phyloP scores from a whole-genome alignment of 177 flowering plant species.

The Vitis hybrid region DNA sequence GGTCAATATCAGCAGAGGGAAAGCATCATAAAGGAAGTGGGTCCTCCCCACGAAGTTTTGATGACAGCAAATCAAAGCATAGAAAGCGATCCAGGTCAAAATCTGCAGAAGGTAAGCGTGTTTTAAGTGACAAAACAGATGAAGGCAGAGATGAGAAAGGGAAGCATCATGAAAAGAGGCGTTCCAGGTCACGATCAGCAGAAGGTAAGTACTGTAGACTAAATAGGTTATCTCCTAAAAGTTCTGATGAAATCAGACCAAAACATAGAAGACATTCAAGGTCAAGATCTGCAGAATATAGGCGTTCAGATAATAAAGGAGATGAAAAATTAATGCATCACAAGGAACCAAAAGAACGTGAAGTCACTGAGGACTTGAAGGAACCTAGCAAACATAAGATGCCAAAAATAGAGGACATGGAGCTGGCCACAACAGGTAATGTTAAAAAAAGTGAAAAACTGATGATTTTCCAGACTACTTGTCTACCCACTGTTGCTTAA shows the following conservation, averaged over 20 bases:
- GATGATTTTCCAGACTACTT: neutral
- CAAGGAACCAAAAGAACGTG: too few species aligned
- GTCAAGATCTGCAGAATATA: constrained; percentile 26
- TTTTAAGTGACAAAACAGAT: neutral
- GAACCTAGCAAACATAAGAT: neutral
- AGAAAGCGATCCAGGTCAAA: constrained; percentile 16
- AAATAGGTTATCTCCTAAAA: constrained; percentile 7
- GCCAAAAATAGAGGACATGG: neutral
- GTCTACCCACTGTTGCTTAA: neutral
- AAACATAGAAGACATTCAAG: constrained; percentile 22
- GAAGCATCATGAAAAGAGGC: constrained; percentile 7
- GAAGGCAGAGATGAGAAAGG: constrained; percentile 3
- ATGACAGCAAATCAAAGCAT: constrained; percentile 13
- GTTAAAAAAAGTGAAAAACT: neutral
- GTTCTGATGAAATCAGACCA: constrained; percentile 7
- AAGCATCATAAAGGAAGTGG: constrained; percentile 18
- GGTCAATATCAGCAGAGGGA: constrained; percentile 32
- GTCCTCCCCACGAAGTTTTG: constrained; percentile 11
- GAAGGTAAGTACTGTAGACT: constrained; percentile 4
- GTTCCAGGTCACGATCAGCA: constrained; percentile 20
- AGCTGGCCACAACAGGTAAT: constrained; percentile 8
- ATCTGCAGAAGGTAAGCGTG: constrained; percentile 4
- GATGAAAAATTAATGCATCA: constrained; percentile 15
- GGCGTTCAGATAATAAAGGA: constrained; percentile 11
- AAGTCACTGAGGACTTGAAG: neutral